A percentile compares a stretch with the other conserved stretches of the same genome.
phyloP scores from a whole-genome alignment of 257 asterid species.

The Scutellaria barbata region DNA sequence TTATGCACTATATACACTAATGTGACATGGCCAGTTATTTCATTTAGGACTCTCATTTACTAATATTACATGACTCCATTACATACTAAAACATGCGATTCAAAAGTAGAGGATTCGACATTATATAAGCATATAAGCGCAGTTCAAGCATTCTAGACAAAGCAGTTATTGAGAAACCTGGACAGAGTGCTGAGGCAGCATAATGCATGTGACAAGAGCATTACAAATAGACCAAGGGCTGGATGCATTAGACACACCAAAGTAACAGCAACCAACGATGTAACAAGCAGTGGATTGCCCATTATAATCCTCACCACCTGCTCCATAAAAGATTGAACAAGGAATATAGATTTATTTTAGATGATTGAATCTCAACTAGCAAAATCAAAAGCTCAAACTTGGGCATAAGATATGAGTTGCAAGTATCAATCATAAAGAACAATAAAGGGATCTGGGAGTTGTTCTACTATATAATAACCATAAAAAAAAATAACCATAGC shows the following conservation, averaged over 20 bases:
- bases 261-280: conserved; percentile 62
- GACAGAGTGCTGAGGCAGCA: conserved; percentile 78
- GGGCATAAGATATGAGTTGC: conserved; percentile 8
- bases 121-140: conserved; percentile 10
- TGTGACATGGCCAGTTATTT: conserved; percentile 1
- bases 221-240: conserved; percentile 80
- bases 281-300: conserved; percentile 61
- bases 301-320: conserved; percentile 76
- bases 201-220: conserved; percentile 72
- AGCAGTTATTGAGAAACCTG: conserved; percentile 55
- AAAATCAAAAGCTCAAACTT: conserved; percentile 15
- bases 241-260: conserved; percentile 88
- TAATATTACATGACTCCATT: conserved; percentile 20
- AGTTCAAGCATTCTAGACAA: conserved; percentile 28
- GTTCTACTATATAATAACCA: conserved; percentile 5
- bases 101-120: conserved; percentile 16
- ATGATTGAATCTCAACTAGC: conserved; percentile 23
- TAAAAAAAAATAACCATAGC: not conserved
- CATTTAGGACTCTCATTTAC: conserved; percentile 6
- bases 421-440: not conserved
- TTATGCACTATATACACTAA: not conserved
- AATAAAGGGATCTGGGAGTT: conserved; percentile 20
- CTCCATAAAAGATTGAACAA: conserved; percentile 31
- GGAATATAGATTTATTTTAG: conserved; percentile 7
- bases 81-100: conserved; percentile 8